Percentiles rank a stretch among this genome's conserved stretches.
Evolutionary conservation across 2,329 filamentous ascomycete genomes (phyloP).

Genomic region (Pseudogymnoascus sp.): DNA sequence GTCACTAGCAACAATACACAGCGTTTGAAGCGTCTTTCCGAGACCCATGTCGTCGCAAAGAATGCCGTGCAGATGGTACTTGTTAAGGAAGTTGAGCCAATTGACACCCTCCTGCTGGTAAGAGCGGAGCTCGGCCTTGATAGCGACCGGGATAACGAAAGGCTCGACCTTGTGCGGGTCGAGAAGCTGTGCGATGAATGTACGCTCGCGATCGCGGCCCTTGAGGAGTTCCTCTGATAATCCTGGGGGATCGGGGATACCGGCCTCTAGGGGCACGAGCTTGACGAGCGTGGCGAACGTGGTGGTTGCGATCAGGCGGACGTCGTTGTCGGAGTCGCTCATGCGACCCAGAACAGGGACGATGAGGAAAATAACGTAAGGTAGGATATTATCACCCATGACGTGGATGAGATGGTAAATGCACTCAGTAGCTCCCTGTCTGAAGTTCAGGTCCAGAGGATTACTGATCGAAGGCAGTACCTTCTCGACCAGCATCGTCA

Average conservation of each 20-base stretch:
- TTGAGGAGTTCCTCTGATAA: slow-evolving; percentile 81
- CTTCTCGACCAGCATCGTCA: slow-evolving; percentile 91
- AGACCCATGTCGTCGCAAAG: slow-evolving; percentile 99
- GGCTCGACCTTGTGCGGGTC: slow-evolving; percentile 95
- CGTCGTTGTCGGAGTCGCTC: slow-evolving; percentile 96
- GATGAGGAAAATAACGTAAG: slow-evolving; percentile 98
- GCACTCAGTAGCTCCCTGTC: slow-evolving; percentile 89
- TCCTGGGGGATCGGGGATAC: slow-evolving; percentile 92
- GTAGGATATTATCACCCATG: slow-evolving; percentile 93
- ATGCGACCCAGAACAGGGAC: slow-evolving; percentile 94
- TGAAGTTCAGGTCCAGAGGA: slow-evolving; percentile 75
- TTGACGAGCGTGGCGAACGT: slow-evolving; percentile 97
- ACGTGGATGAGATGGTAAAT: slow-evolving; percentile 97
- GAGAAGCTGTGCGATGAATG: slow-evolving; percentile 92
- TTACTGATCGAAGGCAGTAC: slow-evolving; percentile 90
- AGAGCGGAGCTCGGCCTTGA: slow-evolving; percentile 91
- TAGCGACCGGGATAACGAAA: slow-evolving; percentile 88
- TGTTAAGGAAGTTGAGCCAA: slow-evolving; percentile 96
- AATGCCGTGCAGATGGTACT: slow-evolving; percentile 95
- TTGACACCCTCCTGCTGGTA: slow-evolving; percentile 99
- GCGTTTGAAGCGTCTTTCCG: slow-evolving; percentile 92
- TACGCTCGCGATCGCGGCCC: slow-evolving; percentile 86
- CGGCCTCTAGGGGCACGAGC: slow-evolving; percentile 90
- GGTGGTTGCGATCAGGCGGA: slow-evolving; percentile 88
- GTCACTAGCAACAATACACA: slow-evolving; percentile 96